Percentiles rank a stretch among this genome's conserved stretches.
Evolutionary conservation across 2,329 filamentous ascomycete species (phyloP).

Genomic region (Hysterium pulicare): DNA sequence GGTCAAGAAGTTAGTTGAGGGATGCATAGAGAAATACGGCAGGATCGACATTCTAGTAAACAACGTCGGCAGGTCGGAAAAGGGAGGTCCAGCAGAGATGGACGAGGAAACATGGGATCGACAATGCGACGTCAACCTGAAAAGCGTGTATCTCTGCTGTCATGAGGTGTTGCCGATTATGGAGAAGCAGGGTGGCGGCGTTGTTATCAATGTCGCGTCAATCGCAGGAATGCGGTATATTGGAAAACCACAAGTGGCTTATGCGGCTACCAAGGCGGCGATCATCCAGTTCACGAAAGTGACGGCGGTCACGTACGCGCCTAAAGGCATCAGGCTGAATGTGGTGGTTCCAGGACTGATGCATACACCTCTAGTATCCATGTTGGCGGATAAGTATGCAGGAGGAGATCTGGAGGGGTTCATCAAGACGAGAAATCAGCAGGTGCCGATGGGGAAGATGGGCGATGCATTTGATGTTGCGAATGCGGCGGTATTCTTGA

Average conservation of each 20-base stretch:
- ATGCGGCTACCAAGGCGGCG: constrained; percentile 52
- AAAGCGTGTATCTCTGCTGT: constrained; percentile 53
- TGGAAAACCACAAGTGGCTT: constrained; percentile 53
- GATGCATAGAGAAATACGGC: constrained; percentile 35
- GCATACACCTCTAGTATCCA: constrained; percentile 39
- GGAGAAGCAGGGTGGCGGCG: constrained; percentile 46
- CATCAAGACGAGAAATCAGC: constrained; percentile 7
- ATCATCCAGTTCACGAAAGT: constrained; percentile 51
- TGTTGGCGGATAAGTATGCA: constrained; percentile 9
- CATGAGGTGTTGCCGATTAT: constrained; percentile 55
- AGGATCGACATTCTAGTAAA: constrained; percentile 55
- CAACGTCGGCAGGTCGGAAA: constrained; percentile 53
- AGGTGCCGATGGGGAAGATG: constrained; percentile 32
- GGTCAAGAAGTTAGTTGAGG: constrained; percentile 9
- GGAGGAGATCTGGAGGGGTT: constrained; percentile 9
- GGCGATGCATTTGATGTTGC: constrained; percentile 34
- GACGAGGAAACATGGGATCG: constrained; percentile 50
- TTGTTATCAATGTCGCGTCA: constrained; percentile 48
- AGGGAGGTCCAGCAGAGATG: constrained; percentile 50
- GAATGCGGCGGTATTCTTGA: constrained; percentile 31
- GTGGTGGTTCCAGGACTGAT: constrained; percentile 57
- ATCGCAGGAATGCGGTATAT: constrained; percentile 54
- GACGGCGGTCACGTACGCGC: constrained; percentile 51
- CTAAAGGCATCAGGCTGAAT: constrained; percentile 50
- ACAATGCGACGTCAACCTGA: constrained; percentile 56